Evolutionary conservation across 257 asterid genomes (phyloP).

Genomic region (Lantana camara): DNA sequence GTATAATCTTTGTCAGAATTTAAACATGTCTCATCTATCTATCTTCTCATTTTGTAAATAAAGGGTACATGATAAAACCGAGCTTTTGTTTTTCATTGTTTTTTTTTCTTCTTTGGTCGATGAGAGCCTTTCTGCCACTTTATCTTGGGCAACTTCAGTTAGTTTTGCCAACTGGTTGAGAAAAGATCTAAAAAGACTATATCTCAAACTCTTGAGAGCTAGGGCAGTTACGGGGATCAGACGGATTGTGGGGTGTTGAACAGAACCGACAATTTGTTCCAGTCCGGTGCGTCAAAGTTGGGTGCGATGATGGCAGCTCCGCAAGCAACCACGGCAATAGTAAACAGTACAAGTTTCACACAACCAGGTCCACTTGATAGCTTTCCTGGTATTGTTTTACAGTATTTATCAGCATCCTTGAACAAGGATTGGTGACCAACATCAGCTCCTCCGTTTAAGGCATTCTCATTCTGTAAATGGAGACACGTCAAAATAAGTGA

Average conservation of each 20-base stretch:
- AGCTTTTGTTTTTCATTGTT: too few relatives aligned
- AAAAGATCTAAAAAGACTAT: conserved; percentile 12
- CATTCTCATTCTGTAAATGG: conserved; percentile 64
- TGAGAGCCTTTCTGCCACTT: conserved; percentile 34
- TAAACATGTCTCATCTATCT: too few relatives aligned
- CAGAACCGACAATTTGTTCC: conserved; percentile 38
- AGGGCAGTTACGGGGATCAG: conserved; percentile 11
- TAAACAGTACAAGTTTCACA: conserved; percentile 43
- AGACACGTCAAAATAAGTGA: conserved; percentile 5
- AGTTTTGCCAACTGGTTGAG: conserved; percentile 5
- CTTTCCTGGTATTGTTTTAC: conserved; percentile 52
- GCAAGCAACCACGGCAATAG: conserved; percentile 43
- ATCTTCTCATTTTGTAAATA: too few relatives aligned
- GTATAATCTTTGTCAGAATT: too few relatives aligned
- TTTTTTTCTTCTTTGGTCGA: conserved; percentile 22
- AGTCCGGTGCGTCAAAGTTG: conserved; percentile 48
- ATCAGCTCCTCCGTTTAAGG: conserved; percentile 53
- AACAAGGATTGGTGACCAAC: conserved; percentile 37
- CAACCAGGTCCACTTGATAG: conserved; percentile 57
- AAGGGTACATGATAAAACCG: too few relatives aligned
- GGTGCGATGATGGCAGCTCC: conserved; percentile 55
- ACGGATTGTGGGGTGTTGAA: conserved; percentile 27
- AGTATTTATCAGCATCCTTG: conserved; percentile 70
- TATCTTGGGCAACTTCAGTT: conserved; percentile 25
- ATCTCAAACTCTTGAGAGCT: not conserved